Base-by-base conservation (phyloP, 2,329 filamentous ascomycete species). In the Exophiala calicioides region DNA sequence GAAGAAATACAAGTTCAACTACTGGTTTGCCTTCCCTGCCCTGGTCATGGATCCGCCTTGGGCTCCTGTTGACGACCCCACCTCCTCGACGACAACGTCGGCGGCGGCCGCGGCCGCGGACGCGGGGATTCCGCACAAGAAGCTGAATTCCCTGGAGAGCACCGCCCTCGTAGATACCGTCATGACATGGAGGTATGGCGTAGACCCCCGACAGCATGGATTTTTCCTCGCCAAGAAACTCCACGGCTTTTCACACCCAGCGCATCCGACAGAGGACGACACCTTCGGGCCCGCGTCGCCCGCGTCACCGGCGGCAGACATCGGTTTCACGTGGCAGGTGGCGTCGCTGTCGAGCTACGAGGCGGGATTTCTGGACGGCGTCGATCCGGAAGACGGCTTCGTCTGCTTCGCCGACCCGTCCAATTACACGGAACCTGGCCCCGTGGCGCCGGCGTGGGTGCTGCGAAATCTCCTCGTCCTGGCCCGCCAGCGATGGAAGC, bases 1-100 rank as follows among this genome's bases (percentile, higher is more conserved):
- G 24, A 98, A 98, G 68, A 96, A 94, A 64, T 97, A 97, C 72
- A 88, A 85, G 54, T 96, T 97, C 65, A 89, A 86, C n/a, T 97
- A 97, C 70, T 95, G 94, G 83, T 97, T 97, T 68, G 91, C 86
- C 4, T 98, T 95, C 62, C 93, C 93, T 1, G 90, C 91, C 12
- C 77, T 98, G 33, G 90, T 95, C 65, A 95, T 91, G 3, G 85
- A 91, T 44, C 88, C 89, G 1, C 75, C 78, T 20, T 98, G 93
- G 93, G 84, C 80, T 58, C 74, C 84, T 40, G 67, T 76, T 24
- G 53, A 35, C 9, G 47, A 40, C 26, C 30, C 37, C 9, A 31
- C 48, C 4, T 24, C 43, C 42, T 75, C 13, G 44, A n/a, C 37
- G 38, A 46, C 8, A 18, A 19, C 18, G 39, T 36, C 24, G 24